These are phyloP conservation scores for Mycosphaerella arachidis DNA, from an alignment of 2,329 filamentous ascomycete species.

Conservation along the genomic window DNA sequence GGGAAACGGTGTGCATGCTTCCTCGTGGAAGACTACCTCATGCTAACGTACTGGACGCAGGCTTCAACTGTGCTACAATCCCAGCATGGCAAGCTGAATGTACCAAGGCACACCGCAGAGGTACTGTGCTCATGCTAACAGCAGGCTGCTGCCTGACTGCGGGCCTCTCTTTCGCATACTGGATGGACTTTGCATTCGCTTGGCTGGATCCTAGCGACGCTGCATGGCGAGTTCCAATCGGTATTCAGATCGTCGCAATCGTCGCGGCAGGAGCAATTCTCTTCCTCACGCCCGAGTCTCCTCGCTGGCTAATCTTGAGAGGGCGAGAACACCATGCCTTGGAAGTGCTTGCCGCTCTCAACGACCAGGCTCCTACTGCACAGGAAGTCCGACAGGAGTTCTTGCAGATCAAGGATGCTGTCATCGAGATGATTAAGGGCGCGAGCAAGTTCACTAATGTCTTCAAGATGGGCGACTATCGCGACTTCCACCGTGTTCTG, in stretches of 20 bases:
- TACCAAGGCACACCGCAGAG: constrained; percentile 44
- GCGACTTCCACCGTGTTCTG: constrained; percentile 61
- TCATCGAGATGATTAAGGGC: constrained; percentile 38
- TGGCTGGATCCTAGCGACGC: constrained; percentile 25
- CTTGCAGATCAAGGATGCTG: constrained; percentile 50
- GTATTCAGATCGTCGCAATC: constrained; percentile 26
- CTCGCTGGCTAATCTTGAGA: constrained; percentile 44
- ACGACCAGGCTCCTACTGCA: constrained; percentile 43
- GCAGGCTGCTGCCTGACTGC: constrained; percentile 49
- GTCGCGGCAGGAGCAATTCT: constrained; percentile 34
- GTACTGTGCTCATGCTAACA: constrained; percentile 46
- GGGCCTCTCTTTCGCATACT: constrained; percentile 49
- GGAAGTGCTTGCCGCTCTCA: constrained; percentile 49
- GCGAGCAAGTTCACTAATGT: constrained; percentile 20
- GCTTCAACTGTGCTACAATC: constrained; percentile 44
- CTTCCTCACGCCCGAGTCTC: constrained; percentile 42
- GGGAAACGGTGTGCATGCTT: constrained; percentile 29
- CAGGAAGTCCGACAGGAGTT: constrained; percentile 45
- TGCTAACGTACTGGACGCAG: constrained; percentile 26
- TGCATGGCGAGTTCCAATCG: constrained; percentile 28
- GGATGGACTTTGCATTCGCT: constrained; percentile 33
- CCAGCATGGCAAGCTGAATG: constrained; percentile 54
- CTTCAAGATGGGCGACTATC: constrained; percentile 35
- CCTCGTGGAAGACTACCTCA: constrained; percentile 7
- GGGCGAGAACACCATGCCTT: constrained; percentile 44